phyloP scores from a whole-genome alignment of 2,329 filamentous ascomycete genomes.

The Pleoardoris graminearum region DNA sequence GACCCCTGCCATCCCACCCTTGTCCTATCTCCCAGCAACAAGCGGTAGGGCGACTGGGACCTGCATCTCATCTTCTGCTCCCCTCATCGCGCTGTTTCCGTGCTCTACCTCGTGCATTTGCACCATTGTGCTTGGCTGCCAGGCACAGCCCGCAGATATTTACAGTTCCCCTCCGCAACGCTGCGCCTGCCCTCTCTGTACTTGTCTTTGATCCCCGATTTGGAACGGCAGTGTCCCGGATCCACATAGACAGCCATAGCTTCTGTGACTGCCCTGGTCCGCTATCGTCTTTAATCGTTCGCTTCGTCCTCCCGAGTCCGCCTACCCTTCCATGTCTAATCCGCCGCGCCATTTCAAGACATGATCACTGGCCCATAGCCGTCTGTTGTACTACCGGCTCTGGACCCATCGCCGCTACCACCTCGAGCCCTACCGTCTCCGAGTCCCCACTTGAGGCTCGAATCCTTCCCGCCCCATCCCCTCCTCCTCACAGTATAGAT shows the following conservation, averaged over 20 bases:
- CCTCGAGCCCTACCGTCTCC: constrained; percentile 27
- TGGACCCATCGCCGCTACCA: constrained; percentile 32
- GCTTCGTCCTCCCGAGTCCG: constrained; percentile 29
- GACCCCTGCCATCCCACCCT: constrained; percentile 20
- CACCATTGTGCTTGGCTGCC: constrained; percentile 31
- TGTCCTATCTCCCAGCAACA: constrained; percentile 23
- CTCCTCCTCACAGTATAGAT: constrained; percentile 34
- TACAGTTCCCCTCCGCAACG: constrained; percentile 40
- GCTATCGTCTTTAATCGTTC: constrained; percentile 36
- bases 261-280: constrained; percentile 28
- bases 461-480: constrained; percentile 33
- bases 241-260: constrained; percentile 30
- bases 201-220: constrained; percentile 35
- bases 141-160: constrained; percentile 47
- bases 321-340: constrained; percentile 33
- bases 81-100: constrained; percentile 14
- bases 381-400: constrained; percentile 39
- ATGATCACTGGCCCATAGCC: constrained; percentile 37
- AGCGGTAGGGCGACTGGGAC: constrained; percentile 27
- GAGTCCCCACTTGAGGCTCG: constrained; percentile 37
- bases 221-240: constrained; percentile 38
- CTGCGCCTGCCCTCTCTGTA: constrained; percentile 33
- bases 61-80: constrained; percentile 34
- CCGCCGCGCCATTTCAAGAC: constrained; percentile 32
- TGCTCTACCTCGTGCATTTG: constrained; percentile 22